These are phyloP conservation scores for Lentinus tigrinus DNA, from an alignment of 768 basidiomycete genomes.

Conservation along the genomic window DNA sequence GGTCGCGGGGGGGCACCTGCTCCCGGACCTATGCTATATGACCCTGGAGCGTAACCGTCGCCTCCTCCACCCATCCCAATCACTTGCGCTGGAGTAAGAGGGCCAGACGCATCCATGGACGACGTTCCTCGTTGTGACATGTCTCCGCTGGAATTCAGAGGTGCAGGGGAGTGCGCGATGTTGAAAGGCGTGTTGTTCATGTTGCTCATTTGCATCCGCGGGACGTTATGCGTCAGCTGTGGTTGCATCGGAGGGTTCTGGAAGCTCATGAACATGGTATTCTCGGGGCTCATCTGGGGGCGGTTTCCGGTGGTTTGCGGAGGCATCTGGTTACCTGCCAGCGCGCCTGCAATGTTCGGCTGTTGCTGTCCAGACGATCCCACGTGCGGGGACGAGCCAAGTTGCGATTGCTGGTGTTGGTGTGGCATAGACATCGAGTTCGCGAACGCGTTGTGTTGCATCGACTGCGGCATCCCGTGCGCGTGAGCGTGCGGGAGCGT, in stretches of 20 bases:
- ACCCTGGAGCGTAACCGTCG: conserved; percentile 1
- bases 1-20: conserved; percentile 8
- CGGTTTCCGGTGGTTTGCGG: conserved; percentile 41
- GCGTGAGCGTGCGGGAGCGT: conserved; percentile 17
- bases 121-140: conserved; percentile 37
- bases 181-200: conserved; percentile 33
- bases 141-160: conserved; percentile 47
- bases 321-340: conserved; percentile 16
- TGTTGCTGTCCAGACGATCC: conserved; percentile 38
- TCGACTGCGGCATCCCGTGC: conserved; percentile 32
- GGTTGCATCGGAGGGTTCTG: conserved; percentile 34
- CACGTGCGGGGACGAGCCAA: conserved; percentile 44
- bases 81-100: conserved; percentile 65
- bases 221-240: conserved; percentile 29
- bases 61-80: conserved; percentile 44
- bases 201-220: conserved; percentile 12
- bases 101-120: conserved; percentile 33
- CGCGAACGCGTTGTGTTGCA: conserved; percentile 37
- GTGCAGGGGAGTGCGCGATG: conserved; percentile 35
- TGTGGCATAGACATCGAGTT: conserved; percentile 37
- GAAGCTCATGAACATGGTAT: conserved; percentile 46
- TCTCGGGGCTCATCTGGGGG: conserved; percentile 46
- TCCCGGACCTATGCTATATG: conserved; percentile 8
- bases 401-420: conserved; percentile 32
- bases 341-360: conserved; percentile 15